A percentile compares a stretch with the other conserved stretches of the same genome.
phyloP scores from a whole-genome alignment of 2,329 filamentous ascomycete species.

The Phoma sp. region DNA sequence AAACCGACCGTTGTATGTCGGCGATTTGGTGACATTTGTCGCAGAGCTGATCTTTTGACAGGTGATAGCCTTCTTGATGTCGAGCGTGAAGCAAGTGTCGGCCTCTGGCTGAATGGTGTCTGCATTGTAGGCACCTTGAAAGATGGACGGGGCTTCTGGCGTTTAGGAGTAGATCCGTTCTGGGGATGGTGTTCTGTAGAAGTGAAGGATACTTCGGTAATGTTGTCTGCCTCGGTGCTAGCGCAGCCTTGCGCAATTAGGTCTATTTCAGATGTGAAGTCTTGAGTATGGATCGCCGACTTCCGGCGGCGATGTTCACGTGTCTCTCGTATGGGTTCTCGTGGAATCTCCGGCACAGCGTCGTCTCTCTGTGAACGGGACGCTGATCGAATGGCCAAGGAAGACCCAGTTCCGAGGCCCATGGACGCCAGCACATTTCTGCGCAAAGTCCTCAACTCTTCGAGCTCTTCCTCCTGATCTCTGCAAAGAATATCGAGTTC shows the following conservation, averaged over 20 bases:
- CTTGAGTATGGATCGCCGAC: constrained; percentile 21
- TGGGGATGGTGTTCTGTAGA: constrained; percentile 26
- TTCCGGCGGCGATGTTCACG: constrained; percentile 35
- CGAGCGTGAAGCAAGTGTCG: constrained; percentile 16
- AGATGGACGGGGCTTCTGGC: constrained; percentile 43
- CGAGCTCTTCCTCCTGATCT: constrained; percentile 39
- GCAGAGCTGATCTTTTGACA: constrained; percentile 36
- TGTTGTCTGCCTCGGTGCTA: constrained; percentile 24
- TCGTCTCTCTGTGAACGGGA: constrained; percentile 21
- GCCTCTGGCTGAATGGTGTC: constrained; percentile 33
- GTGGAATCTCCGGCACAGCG: constrained; percentile 16
- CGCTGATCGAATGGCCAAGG: constrained; percentile 15
- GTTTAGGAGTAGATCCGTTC: constrained; percentile 50
- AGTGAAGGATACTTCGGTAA: constrained; percentile 31
- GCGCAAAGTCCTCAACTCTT: constrained; percentile 32
- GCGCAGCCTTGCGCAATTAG: constrained; percentile 7
- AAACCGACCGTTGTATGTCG: constrained; percentile 40
- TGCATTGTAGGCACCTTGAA: constrained; percentile 40
- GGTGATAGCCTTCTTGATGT: constrained; percentile 25
- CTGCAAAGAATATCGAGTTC: constrained; percentile 34
- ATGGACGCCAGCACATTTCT: constrained; percentile 37
- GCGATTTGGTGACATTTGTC: constrained; percentile 44
- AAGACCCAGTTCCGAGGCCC: constrained; percentile 23
- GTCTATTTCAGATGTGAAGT: constrained; percentile 4
- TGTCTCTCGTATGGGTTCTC: constrained; percentile 17